Conservation (phyloP, 2,329 filamentous ascomycete genomes). For the Colletotrichum destructivum region DNA sequence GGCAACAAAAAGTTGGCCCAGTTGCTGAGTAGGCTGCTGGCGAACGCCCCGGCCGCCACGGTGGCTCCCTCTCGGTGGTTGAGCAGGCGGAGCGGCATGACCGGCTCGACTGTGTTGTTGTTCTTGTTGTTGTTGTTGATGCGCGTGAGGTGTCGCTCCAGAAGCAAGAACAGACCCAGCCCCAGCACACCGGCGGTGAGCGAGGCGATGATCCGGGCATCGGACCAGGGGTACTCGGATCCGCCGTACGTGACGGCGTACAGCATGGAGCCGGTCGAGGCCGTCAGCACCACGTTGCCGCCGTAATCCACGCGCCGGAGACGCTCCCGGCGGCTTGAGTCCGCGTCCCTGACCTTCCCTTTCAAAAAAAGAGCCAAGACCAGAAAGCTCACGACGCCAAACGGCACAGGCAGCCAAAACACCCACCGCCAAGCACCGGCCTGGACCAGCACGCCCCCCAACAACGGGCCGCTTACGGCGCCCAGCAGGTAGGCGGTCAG, state of each 20-base stretch:
- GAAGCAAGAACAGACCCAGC: conserved; percentile 72
- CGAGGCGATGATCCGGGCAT: conserved; percentile 56
- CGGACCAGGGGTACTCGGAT: conserved; percentile 58
- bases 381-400: conserved; percentile 52
- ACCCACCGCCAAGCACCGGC: conserved; percentile 59
- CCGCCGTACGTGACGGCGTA: conserved; percentile 62
- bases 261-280: conserved; percentile 56
- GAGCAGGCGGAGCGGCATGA: conserved; percentile 75
- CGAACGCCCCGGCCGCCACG: conserved; percentile 46
- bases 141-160: conserved; percentile 65
- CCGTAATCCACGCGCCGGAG: conserved; percentile 59
- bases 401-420: conserved; percentile 46
- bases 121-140: too few relatives aligned
- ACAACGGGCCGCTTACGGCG: conserved; percentile 51
- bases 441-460: conserved; percentile 50
- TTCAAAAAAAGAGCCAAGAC: conserved; percentile 56
- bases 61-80: conserved; percentile 44
- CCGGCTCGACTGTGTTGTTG: conserved; percentile 59
- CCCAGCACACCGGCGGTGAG: conserved; percentile 56
- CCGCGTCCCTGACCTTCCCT: conserved; percentile 49
- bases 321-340: conserved; percentile 46
- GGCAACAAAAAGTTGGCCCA: conserved; percentile 60
- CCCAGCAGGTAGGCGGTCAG: conserved; percentile 52
- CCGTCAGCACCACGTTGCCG: conserved; percentile 60
- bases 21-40: conserved; percentile 44